Conservation (phyloP, 352 stramenopile species). For the Phytophthora fragariaefolia region DNA sequence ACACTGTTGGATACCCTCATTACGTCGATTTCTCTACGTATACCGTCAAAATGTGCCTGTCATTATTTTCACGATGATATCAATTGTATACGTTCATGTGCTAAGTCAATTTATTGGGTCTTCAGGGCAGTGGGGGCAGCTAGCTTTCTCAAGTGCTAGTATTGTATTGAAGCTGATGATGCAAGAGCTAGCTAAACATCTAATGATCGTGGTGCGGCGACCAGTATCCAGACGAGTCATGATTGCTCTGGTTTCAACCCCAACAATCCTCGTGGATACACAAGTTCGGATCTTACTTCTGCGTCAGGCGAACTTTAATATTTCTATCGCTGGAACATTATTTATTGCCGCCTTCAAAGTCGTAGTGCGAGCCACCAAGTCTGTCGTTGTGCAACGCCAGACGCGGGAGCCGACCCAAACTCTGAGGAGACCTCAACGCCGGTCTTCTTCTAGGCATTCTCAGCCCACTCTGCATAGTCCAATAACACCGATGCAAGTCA, state of each 20-base stretch:
- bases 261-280: constrained; percentile 50
- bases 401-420: neutral
- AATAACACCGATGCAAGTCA: neutral
- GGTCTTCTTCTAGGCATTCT: neutral
- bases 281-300: constrained; percentile 48
- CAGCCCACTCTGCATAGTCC: neutral
- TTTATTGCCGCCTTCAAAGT: constrained; percentile 36
- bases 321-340: constrained; percentile 29
- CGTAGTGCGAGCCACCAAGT: constrained; percentile 26
- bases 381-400: constrained; percentile 16
- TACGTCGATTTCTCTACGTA: constrained; percentile 8
- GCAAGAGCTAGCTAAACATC: constrained; percentile 25
- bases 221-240: constrained; percentile 21
- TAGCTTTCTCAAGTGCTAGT: constrained; percentile 14
- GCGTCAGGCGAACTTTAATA: constrained; percentile 22
- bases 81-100: constrained; percentile 26
- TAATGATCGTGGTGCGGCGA: constrained; percentile 8
- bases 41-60: constrained; percentile 17
- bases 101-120: constrained; percentile 10
- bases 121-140: constrained; percentile 11
- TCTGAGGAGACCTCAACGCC: neutral
- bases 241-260: constrained; percentile 31
- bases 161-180: constrained; percentile 27
- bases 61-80: constrained; percentile 6
- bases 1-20: constrained; percentile 5